These are phyloP conservation scores for Xylaria multiplex DNA, from an alignment of 2,329 filamentous ascomycete species.

Conservation along the genomic window DNA sequence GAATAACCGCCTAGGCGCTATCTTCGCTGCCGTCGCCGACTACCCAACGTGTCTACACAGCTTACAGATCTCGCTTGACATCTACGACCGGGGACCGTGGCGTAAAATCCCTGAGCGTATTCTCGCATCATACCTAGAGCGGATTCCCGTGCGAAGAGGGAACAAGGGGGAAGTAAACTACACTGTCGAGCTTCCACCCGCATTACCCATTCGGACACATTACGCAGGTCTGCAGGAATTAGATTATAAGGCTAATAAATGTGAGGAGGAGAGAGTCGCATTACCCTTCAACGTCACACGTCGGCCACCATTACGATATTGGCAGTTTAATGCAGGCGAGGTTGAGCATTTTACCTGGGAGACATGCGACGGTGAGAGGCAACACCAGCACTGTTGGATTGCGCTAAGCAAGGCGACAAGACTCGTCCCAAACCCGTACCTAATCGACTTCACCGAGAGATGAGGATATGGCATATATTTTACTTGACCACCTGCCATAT, in stretches of 20 bases:
- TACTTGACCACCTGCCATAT: slow-evolving; percentile 7
- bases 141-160: slow-evolving; percentile 37
- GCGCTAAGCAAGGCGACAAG: slow-evolving; percentile 38
- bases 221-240: slow-evolving; percentile 40
- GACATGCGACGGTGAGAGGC: slow-evolving; percentile 37
- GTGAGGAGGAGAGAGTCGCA: background rate
- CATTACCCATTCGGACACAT: slow-evolving; percentile 41
- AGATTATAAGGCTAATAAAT: slow-evolving; percentile 9
- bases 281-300: slow-evolving; percentile 43
- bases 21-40: slow-evolving; percentile 31
- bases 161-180: slow-evolving; percentile 36
- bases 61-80: slow-evolving; percentile 46
- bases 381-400: slow-evolving; percentile 42
- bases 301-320: slow-evolving; percentile 45
- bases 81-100: slow-evolving; percentile 48
- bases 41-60: slow-evolving; percentile 42
- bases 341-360: slow-evolving; percentile 48
- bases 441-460: slow-evolving; percentile 39
- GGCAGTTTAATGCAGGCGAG: slow-evolving; percentile 47
- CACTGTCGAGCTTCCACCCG: slow-evolving; percentile 45
- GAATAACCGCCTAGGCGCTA: slow-evolving; percentile 28
- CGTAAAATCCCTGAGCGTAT: slow-evolving; percentile 45
- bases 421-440: slow-evolving; percentile 44
- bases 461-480: slow-evolving; percentile 11
- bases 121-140: slow-evolving; percentile 37